A percentile compares a stretch with the other conserved stretches of the same genome.
phyloP scores from a whole-genome alignment of 2,329 filamentous ascomycete species.

The Aspergillus nomiae region DNA sequence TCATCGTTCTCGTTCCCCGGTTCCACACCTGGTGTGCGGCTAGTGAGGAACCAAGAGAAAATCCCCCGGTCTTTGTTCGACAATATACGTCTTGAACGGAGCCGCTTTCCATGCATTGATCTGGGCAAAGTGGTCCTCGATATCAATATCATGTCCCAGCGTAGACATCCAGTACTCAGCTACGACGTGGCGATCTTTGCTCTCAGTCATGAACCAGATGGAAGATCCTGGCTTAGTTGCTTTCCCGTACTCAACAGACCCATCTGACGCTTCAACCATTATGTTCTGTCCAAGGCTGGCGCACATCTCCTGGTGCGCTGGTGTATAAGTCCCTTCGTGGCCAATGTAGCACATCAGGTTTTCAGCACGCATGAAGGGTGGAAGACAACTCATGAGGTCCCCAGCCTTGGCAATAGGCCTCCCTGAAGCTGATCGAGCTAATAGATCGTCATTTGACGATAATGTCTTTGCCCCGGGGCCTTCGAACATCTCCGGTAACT shows the following conservation, averaged over 20 bases:
- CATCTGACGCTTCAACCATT: constrained; percentile 86
- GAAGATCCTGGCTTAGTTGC: constrained; percentile 77
- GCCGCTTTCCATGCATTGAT: constrained; percentile 94
- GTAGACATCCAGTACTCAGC: constrained; percentile 92
- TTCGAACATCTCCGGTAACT: constrained; percentile 64
- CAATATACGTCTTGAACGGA: constrained; percentile 87
- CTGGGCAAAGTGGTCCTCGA: constrained; percentile 95
- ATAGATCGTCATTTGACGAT: constrained; percentile 42
- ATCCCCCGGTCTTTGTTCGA: constrained; percentile 87
- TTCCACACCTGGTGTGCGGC: constrained; percentile 99
- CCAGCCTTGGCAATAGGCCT: constrained; percentile 71
- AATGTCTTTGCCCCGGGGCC: constrained; percentile 56
- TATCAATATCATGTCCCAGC: constrained; percentile 93
- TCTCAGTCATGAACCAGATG: constrained; percentile 99
- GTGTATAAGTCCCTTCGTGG: constrained; percentile 95
- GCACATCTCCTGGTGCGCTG: constrained; percentile 96
- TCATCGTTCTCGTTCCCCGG: constrained; percentile 90
- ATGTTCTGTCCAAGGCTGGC: constrained; percentile 95
- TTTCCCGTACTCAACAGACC: constrained; percentile 68
- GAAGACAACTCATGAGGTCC: constrained; percentile 92
- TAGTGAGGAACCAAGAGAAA: constrained; percentile 88
- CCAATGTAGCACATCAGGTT: constrained; percentile 99
- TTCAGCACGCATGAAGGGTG: constrained; percentile 82
- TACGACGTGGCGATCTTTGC: constrained; percentile 84
- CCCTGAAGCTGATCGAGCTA: constrained; percentile 49